Evolutionary conservation across 345 rosid genomes (phyloP).

Genomic region (Erodium maritimum): DNA sequence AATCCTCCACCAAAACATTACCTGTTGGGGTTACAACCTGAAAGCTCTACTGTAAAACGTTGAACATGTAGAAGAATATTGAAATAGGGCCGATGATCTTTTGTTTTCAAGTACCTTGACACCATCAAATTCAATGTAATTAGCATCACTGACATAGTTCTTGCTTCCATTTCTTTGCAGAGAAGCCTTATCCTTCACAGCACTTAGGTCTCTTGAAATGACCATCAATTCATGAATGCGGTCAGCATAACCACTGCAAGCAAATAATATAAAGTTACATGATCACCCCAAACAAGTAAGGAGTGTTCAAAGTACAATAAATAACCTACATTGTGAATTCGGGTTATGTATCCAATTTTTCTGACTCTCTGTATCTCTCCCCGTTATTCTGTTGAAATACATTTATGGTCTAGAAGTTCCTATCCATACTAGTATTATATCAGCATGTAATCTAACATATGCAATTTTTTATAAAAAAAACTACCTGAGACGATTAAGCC

Average conservation of each 20-base stretch:
- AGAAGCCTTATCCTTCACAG: conserved; percentile 40
- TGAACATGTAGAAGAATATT: not conserved
- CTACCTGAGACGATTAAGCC: conserved; percentile 92
- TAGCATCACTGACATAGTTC: conserved; percentile 77
- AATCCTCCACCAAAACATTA: conserved; percentile 85
- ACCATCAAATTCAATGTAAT: conserved; percentile 77
- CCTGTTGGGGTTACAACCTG: conserved; percentile 98
- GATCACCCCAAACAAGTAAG: conserved; percentile 5
- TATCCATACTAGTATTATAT: not conserved
- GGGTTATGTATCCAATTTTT: not conserved
- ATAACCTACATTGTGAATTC: not conserved
- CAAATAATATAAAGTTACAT: conserved; percentile 1
- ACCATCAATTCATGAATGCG: conserved; percentile 85
- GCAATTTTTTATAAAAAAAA: not conserved
- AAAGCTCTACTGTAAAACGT: not conserved
- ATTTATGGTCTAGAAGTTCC: not conserved
- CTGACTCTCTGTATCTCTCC: not conserved
- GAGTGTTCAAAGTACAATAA: not conserved
- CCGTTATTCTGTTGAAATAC: not conserved
- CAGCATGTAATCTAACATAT: not conserved
- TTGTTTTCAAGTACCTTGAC: conserved; percentile 63
- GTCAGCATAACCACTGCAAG: conserved; percentile 90
- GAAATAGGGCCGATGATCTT: not conserved
- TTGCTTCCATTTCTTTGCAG: conserved; percentile 57
- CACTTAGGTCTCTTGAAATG: conserved; percentile 75